Evolutionary conservation across 352 stramenopile species (phyloP).

Genomic region (Albugo laibachii): DNA sequence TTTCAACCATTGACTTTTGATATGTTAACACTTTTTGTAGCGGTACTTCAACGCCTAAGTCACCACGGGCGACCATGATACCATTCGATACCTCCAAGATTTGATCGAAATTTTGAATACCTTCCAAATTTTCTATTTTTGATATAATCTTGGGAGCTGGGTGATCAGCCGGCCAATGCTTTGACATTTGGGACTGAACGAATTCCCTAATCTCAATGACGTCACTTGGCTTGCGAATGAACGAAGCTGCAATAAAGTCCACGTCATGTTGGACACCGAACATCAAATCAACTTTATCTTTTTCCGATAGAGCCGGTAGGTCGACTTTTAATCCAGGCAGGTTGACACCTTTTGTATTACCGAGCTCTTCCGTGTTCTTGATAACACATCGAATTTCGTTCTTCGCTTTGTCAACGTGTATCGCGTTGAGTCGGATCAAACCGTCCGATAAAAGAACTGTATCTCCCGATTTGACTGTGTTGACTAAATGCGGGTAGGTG

Average conservation of each 20-base stretch:
- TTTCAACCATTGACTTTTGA: constrained; percentile 78
- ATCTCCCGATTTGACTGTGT: constrained; percentile 66
- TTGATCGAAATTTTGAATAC: constrained; percentile 87
- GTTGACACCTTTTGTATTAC: constrained; percentile 93
- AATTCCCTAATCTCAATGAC: constrained; percentile 86
- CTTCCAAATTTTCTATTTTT: constrained; percentile 93
- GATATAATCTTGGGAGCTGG: constrained; percentile 90
- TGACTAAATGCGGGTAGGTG: constrained; percentile 80
- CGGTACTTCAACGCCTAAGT: constrained; percentile 81
- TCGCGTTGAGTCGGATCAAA: constrained; percentile 78
- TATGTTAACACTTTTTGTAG: constrained; percentile 76
- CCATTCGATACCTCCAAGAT: constrained; percentile 89
- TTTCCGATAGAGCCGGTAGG: constrained; percentile 91
- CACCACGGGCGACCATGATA: constrained; percentile 88
- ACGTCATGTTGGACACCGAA: constrained; percentile 92
- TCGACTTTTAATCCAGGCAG: constrained; percentile 85
- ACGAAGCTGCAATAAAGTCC: constrained; percentile 97
- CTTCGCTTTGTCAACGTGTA: constrained; percentile 18
- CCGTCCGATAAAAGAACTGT: constrained; percentile 85
- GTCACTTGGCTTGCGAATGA: constrained; percentile 92
- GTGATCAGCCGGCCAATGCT: constrained; percentile 45
- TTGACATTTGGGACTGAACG: constrained; percentile 53
- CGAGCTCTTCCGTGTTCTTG: constrained; percentile 88
- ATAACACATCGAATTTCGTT: constrained; percentile 74
- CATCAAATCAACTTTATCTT: constrained; percentile 90